Conservation (phyloP, 345 rosid species). For the Salix brachista region DNA sequence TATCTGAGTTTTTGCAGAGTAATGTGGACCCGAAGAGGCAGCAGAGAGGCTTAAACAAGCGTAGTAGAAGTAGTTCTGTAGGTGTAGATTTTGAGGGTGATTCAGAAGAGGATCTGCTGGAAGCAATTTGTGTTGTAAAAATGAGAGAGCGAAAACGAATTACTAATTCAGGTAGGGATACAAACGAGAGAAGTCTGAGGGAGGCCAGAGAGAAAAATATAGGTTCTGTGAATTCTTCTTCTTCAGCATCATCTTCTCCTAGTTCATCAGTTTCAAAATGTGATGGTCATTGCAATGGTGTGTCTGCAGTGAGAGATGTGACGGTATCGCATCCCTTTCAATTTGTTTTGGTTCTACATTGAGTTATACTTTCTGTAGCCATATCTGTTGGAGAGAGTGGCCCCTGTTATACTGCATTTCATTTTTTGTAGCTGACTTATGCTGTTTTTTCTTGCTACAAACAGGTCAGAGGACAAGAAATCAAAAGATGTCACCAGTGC, state of each 20-base stretch:
- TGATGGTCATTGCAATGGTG: constrained; percentile 17
- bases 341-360: background rate
- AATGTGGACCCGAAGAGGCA: constrained; percentile 21
- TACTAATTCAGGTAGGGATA: background rate
- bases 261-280: constrained; percentile 20
- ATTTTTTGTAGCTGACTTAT: background rate
- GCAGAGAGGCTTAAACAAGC: constrained; percentile 9
- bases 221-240: constrained; percentile 4
- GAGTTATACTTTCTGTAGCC: background rate
- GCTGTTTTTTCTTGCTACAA: constrained; percentile 17
- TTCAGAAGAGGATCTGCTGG: constrained; percentile 19
- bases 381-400: background rate
- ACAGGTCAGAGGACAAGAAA: constrained; percentile 30
- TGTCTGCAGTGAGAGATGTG: constrained; percentile 10
- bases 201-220: constrained; percentile 3
- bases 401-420: background rate
- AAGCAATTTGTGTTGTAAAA: constrained; percentile 21
- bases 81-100: constrained; percentile 16
- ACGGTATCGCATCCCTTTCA: constrained; percentile 16
- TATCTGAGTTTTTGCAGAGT: constrained; percentile 3
- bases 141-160: constrained; percentile 17
- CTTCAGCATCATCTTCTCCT: constrained; percentile 20
- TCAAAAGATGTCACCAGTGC: constrained; percentile 71
- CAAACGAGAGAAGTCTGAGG: constrained; percentile 5
- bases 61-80: background rate